phyloP scores from a whole-genome alignment of 2,329 filamentous ascomycete species.

The Trichophaea hybrida region DNA sequence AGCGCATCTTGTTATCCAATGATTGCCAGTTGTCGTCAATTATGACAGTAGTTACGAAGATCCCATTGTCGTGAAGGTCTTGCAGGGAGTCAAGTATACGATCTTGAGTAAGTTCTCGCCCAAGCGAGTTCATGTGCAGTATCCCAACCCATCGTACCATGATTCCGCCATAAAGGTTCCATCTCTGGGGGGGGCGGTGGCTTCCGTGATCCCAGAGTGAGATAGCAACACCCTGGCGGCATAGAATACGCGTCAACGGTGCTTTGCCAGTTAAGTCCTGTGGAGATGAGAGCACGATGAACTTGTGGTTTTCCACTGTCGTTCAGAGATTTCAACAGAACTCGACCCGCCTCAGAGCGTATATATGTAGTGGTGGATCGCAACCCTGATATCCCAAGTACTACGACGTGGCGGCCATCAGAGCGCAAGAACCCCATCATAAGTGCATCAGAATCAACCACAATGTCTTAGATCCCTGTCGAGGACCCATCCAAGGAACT shows the following conservation, averaged over 20 bases:
- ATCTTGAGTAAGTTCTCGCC: slow-evolving; percentile 64
- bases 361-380: slow-evolving; percentile 4
- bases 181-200: neutral
- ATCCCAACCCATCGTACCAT: slow-evolving; percentile 60
- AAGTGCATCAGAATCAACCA: slow-evolving; percentile 1
- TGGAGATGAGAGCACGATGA: slow-evolving; percentile 4
- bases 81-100: slow-evolving; percentile 66
- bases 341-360: neutral
- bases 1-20: slow-evolving; percentile 38
- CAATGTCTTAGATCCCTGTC: slow-evolving; percentile 7
- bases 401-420: slow-evolving; percentile 8
- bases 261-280: slow-evolving; percentile 1
- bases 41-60: slow-evolving; percentile 55
- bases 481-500: slow-evolving; percentile 19
- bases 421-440: slow-evolving; percentile 1
- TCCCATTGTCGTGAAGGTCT: slow-evolving; percentile 51
- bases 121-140: slow-evolving; percentile 92
- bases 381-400: slow-evolving; percentile 5
- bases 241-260: slow-evolving; percentile 4
- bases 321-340: slow-evolving; percentile 6
- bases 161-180: neutral
- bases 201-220: neutral
- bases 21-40: slow-evolving; percentile 97
- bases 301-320: neutral
- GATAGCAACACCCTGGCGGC: neutral